A percentile compares a stretch with the other conserved stretches of the same genome.
phyloP scores from a whole-genome alignment of 2,329 filamentous ascomycete species.

The Fusarium kyushuense region DNA sequence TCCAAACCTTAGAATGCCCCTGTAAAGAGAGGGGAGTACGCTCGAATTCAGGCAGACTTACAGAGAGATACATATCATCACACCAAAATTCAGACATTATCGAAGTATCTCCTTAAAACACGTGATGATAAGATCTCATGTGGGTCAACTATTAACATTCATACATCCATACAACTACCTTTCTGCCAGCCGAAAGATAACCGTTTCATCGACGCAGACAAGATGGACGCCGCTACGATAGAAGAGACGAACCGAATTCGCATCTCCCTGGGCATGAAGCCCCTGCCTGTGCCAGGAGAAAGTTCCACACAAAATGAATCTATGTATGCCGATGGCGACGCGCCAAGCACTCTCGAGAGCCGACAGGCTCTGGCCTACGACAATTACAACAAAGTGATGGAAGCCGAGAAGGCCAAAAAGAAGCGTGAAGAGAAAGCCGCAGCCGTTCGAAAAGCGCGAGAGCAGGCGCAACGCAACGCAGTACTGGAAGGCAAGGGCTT shows the following conservation, averaged over 20 bases:
- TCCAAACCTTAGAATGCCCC: no score
- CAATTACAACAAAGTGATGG: conserved; percentile 75
- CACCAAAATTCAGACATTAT: not conserved
- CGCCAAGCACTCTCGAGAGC: conserved; percentile 85
- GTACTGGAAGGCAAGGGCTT: conserved; percentile 86
- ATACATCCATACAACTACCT: not conserved
- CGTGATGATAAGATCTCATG: not conserved
- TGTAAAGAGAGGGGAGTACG: no score
- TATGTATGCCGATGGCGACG: conserved; percentile 70
- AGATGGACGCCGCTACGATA: conserved; percentile 78
- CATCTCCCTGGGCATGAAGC: conserved; percentile 88
- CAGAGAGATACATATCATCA: not conserved
- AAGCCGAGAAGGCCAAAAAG: conserved; percentile 80
- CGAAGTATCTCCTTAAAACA: not conserved
- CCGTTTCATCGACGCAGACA: conserved; percentile 36
- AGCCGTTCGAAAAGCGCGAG: conserved; percentile 87
- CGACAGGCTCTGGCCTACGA: conserved; percentile 78
- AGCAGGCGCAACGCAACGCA: conserved; percentile 80
- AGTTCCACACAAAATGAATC: conserved; percentile 57
- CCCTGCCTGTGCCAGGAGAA: conserved; percentile 82
- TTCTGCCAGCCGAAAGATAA: conserved; percentile 7
- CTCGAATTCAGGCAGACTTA: not conserved
- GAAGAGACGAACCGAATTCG: conserved; percentile 96
- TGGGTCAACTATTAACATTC: not conserved
- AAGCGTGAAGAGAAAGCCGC: conserved; percentile 84